Percentiles rank a stretch among this genome's conserved stretches.
Evolutionary conservation across 108 stramenopile genomes (phyloP).

Genomic region (Bacterosira constricta): DNA sequence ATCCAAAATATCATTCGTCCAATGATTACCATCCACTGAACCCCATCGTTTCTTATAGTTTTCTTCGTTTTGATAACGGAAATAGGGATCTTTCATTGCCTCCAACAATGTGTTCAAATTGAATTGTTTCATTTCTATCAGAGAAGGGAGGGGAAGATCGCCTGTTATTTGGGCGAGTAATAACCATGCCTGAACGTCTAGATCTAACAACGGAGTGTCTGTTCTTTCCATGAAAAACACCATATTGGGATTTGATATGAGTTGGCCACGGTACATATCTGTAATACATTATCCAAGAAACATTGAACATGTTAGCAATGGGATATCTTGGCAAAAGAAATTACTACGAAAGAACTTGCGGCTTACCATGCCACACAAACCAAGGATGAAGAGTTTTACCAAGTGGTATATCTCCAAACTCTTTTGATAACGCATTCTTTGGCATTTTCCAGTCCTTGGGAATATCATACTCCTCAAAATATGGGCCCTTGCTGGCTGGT

Average conservation of each 20-base stretch:
- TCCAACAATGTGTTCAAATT: conserved; percentile 2
- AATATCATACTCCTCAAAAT: neutral
- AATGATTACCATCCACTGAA: conserved; percentile 13
- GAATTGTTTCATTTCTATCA: conserved; percentile 5
- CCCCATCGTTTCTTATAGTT: neutral
- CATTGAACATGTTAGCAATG: too few relatives aligned
- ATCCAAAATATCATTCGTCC: conserved; percentile 7
- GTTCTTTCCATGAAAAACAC: conserved; percentile 6
- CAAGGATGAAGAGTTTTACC: neutral
- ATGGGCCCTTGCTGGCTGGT: neutral
- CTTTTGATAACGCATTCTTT: neutral
- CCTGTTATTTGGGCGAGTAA: conserved; percentile 24
- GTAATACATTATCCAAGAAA: too few relatives aligned
- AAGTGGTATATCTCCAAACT: neutral
- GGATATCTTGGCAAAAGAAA: too few relatives aligned
- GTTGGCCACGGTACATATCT: conserved; percentile 17
- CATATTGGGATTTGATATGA: conserved; percentile 20
- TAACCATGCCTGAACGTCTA: conserved; percentile 31
- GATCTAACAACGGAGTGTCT: conserved; percentile 11
- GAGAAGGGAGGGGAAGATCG: neutral
- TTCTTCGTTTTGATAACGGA: neutral
- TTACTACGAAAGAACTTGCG: neutral
- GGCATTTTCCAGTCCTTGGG: conserved; percentile 15
- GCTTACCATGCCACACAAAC: neutral
- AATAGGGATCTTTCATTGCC: conserved; percentile 3